Conservation (phyloP, 805 yeast genomes). For the Yarrowia porcina region DNA sequence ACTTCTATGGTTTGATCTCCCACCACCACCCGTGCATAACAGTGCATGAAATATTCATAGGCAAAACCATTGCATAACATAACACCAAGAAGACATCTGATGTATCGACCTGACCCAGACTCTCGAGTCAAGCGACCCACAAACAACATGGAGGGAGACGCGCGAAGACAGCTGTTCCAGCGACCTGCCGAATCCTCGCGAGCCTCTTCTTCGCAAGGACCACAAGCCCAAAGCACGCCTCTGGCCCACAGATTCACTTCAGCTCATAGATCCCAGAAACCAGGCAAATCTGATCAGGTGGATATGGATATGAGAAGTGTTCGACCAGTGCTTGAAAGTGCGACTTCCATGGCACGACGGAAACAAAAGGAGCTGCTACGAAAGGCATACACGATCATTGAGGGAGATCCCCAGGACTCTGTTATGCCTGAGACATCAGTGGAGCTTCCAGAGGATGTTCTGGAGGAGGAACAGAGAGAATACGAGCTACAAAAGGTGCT, state of each 20-base stretch:
- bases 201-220: background rate
- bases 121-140: slow-evolving; percentile 20
- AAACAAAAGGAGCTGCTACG: slow-evolving; percentile 14
- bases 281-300: background rate
- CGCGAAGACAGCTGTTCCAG: slow-evolving; percentile 14
- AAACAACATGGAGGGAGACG: slow-evolving; percentile 20
- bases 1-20: background rate
- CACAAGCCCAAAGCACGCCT: slow-evolving; percentile 1
- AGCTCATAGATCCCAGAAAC: background rate
- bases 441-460: slow-evolving; percentile 15
- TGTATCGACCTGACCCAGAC: slow-evolving; percentile 24
- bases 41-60: slow-evolving; percentile 12
- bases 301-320: slow-evolving; percentile 4
- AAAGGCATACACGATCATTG: slow-evolving; percentile 12
- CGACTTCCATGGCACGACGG: slow-evolving; percentile 4
- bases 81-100: slow-evolving; percentile 8
- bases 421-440: slow-evolving; percentile 14
- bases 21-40: background rate
- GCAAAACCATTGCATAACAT: slow-evolving; percentile 1
- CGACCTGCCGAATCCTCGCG: slow-evolving; percentile 1
- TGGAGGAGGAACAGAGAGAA: slow-evolving; percentile 19
- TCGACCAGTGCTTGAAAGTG: slow-evolving; percentile 9
- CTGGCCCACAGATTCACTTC: slow-evolving; percentile 9
- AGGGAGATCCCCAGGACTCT: slow-evolving; percentile 11
- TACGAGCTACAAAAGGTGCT: slow-evolving; percentile 18